Conservation (phyloP, 352 stramenopile genomes). For the Phytophthora lateralis region DNA sequence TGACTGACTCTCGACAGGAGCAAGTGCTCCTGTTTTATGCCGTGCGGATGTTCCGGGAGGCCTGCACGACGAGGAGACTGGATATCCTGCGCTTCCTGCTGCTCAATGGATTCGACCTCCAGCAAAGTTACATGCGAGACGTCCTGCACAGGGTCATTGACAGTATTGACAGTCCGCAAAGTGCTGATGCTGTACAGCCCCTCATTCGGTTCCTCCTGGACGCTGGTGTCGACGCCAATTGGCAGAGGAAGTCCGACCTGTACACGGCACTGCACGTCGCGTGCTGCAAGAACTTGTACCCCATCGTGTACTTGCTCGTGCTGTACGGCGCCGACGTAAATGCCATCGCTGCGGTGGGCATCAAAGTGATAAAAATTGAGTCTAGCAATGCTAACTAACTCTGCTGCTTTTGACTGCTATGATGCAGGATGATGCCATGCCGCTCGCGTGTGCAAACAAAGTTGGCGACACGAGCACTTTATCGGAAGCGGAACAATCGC, state of each 20-base stretch:
- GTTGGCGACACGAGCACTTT: constrained; percentile 9
- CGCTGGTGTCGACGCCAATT: constrained; percentile 71
- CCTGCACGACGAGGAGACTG: constrained; percentile 44
- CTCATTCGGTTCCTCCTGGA: constrained; percentile 68
- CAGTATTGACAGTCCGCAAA: constrained; percentile 31
- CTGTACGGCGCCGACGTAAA: constrained; percentile 80
- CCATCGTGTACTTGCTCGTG: constrained; percentile 65
- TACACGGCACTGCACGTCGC: constrained; percentile 70
- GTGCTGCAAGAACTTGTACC: constrained; percentile 64
- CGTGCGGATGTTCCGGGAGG: constrained; percentile 72
- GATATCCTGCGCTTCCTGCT: constrained; percentile 74
- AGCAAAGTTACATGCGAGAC: constrained; percentile 60
- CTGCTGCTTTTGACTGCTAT: neutral
- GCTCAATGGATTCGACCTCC: constrained; percentile 65
- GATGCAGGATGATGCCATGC: constrained; percentile 69
- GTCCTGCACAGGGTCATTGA: constrained; percentile 61
- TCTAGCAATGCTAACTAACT: constrained; percentile 1
- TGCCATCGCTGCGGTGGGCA: constrained; percentile 57
- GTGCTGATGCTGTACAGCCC: constrained; percentile 51
- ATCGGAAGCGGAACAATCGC: constrained; percentile 10
- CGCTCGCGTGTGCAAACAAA: constrained; percentile 55
- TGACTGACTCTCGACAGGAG: constrained; percentile 21
- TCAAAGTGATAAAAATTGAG: neutral
- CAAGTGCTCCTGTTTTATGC: constrained; percentile 67
- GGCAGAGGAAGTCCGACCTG: constrained; percentile 68